Evolutionary conservation across 257 asterid genomes (phyloP), one percentile per base, ranked within the genome.

Genomic region (Fraxinus excelsior): DNA sequence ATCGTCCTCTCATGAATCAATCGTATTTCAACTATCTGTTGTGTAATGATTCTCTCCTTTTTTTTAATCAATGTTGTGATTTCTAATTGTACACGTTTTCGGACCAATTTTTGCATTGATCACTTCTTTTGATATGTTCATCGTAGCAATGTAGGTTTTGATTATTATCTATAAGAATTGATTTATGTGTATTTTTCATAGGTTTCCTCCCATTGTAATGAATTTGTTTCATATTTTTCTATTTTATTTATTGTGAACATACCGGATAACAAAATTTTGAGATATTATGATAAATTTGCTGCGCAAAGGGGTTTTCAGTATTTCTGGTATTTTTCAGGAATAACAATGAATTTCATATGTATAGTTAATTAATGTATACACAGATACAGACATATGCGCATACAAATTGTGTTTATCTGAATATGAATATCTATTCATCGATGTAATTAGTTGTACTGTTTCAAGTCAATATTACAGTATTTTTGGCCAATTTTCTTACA

Each of bases 1-100:
- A 46, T 53, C 71, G 42, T 62, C 69, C 74, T 81, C 72, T 58
- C 71, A 70, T 28, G 81, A 83, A 72, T 76, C 67, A 28, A 58
- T 79, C 74, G 28, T 38, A 42, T 44, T 14, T 71, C 77, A 79
- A 56, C 74, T 70, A 73, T 77, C 51, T 35, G 73, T 53, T n/a
- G 35, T 80, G 84, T 79, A 71, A 75, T 70, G 28, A 26, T 16
- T 58, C 37, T 10, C 26, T 49, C 10, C 25, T 11, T 42, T 42
- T 11, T 40, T 40, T 9, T 1, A 37, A 38, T 23, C 19, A 29
- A 7, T 70, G 74, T 56, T 72, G 60, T 68, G 71, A 66, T 68
- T 25, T 62, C 66, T 7, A 67, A 13, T 0, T 79, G 2, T 68
- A 11, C 40, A 42, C 6, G 18, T 58, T 23, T 58, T 58, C 68